Base-by-base conservation (phyloP, 2,329 filamentous ascomycete genomes). In the Exophiala xenobiotica region DNA sequence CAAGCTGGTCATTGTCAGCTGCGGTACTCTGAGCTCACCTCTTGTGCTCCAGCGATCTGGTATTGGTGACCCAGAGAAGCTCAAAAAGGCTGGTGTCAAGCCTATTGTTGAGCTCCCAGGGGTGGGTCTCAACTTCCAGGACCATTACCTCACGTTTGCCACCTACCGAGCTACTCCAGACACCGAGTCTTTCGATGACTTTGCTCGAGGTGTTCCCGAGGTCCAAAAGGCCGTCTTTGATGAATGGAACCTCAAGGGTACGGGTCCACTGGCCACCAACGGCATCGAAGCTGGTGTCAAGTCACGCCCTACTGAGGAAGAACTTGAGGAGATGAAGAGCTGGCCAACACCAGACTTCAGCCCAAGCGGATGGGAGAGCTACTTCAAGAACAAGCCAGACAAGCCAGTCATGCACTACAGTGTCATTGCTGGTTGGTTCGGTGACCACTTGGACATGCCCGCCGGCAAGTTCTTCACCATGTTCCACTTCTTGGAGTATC, bases 321-420 rank as follows among this genome's bases (percentile, higher is more conserved):
- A 91, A 63, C 75, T 88, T 14, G 75, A 78, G 44, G 74, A 83
- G 62, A 86, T 90, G 68, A 82, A 86, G 65, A 78, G 68, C 5
- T 89, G 87, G 86, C 87, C 87, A 0, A 88, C 82, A 41, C 81
- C 82, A 8, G 83, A 89, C 46, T 92, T 92, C 74, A 58, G 53
- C 48, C 78, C 78, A 39, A 78, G 80, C 5, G 86, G 87, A 2
- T 92, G 87, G 86, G 82, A 91, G 62, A 84, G 80, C 47, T 91
- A 92, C 73, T 92, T 91, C 70, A 87, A 89, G 74, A 71, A 91
- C 66, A 90, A 90, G 74, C 86, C 86, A 1, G 87, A 91, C 70
- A 91, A 91, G 77, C 88, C 87, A 0, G 87, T 91, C 37, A 91
- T 91, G 87, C 88, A 91, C 66, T 91, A 91, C 71, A 86, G 79